phyloP scores from a whole-genome alignment of 2,329 filamentous ascomycete species.

The Nannizziopsis barbatae region DNA sequence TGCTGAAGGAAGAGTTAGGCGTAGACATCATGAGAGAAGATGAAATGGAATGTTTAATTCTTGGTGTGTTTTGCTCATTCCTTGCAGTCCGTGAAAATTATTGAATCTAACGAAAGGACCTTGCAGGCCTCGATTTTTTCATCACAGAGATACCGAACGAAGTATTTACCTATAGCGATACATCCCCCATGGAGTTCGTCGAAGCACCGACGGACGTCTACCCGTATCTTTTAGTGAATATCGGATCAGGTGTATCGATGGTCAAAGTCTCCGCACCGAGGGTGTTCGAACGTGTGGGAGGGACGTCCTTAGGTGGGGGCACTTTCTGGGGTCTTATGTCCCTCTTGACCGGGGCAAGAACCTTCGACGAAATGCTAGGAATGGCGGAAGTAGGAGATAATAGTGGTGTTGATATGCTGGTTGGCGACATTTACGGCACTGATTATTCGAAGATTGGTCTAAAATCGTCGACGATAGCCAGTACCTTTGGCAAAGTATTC shows the following conservation, averaged over 20 bases:
- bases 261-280: constrained; percentile 89
- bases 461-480: constrained; percentile 90
- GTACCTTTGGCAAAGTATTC: constrained; percentile 93
- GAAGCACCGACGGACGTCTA: constrained; percentile 72
- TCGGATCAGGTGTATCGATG: constrained; percentile 92
- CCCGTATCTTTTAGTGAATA: constrained; percentile 95
- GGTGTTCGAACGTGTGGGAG: constrained; percentile 80
- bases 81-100: not conserved
- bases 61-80: constrained; percentile 45
- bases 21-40: constrained; percentile 87
- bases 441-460: constrained; percentile 94
- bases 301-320: constrained; percentile 89
- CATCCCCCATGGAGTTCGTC: constrained; percentile 80
- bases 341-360: constrained; percentile 79
- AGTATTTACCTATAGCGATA: constrained; percentile 92
- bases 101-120: constrained; percentile 6
- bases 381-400: constrained; percentile 90
- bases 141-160: constrained; percentile 95
- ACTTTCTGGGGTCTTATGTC: constrained; percentile 93
- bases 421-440: constrained; percentile 93
- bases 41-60: constrained; percentile 97
- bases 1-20: constrained; percentile 68
- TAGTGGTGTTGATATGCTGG: constrained; percentile 84
- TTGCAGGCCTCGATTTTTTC: constrained; percentile 84
- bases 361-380: constrained; percentile 95